These are phyloP conservation scores for Raphanus sativus DNA, from an alignment of 345 rosid species.

Conservation along the genomic window DNA sequence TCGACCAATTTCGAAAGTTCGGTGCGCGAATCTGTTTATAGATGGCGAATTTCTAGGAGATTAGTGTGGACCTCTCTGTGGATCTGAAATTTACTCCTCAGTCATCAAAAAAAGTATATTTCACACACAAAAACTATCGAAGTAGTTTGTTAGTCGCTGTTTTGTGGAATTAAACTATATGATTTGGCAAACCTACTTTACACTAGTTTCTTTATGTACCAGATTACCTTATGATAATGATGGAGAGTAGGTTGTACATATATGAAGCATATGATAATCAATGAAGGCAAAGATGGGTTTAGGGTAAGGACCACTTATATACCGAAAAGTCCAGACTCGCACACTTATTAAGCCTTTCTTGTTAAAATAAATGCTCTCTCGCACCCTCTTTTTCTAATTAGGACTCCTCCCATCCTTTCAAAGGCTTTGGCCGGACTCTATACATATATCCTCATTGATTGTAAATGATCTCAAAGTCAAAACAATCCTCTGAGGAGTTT, in stretches of 20 bases:
- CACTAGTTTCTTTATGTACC: constrained; percentile 15
- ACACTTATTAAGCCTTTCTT: constrained; percentile 17
- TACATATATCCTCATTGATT: neutral
- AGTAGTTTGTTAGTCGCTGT: constrained; percentile 30
- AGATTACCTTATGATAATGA: constrained; percentile 32
- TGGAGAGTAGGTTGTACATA: constrained; percentile 29
- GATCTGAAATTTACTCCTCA: too few species aligned
- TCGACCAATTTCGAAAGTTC: too few species aligned
- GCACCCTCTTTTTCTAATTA: constrained; percentile 7
- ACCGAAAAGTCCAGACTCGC: constrained; percentile 24
- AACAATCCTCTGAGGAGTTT: neutral
- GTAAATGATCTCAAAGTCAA: neutral
- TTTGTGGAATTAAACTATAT: constrained; percentile 22
- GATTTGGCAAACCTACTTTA: constrained; percentile 11
- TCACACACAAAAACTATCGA: neutral
- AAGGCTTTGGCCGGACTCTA: neutral
- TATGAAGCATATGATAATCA: constrained; percentile 31
- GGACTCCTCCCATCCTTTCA: constrained; percentile 7
- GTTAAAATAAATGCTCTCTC: constrained; percentile 30
- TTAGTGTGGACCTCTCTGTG: too few species aligned
- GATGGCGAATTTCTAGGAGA: too few species aligned
- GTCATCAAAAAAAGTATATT: neutral
- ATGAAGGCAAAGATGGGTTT: constrained; percentile 16
- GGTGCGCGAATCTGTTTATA: too few species aligned
- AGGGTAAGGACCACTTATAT: constrained; percentile 42